Evolutionary conservation across 805 yeast genomes (phyloP).

Genomic region (Dipodascus albidus): DNA sequence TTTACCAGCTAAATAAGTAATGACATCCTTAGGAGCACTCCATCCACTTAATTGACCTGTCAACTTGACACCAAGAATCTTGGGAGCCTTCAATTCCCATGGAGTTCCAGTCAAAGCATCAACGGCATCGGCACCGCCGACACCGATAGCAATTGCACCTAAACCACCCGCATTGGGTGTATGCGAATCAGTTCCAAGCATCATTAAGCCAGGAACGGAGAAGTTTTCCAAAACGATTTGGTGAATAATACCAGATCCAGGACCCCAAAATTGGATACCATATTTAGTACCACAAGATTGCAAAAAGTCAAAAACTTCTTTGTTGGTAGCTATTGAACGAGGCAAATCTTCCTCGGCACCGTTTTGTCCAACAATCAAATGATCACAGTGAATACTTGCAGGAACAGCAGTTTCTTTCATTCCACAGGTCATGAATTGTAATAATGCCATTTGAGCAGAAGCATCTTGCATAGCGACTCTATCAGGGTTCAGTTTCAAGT

Average conservation of each 20-base stretch:
- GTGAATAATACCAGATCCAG: slow-evolving; percentile 98
- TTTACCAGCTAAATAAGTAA: slow-evolving; percentile 82
- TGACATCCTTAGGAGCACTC: slow-evolving; percentile 96
- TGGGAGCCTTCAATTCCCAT: slow-evolving; percentile 98
- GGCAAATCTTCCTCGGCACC: slow-evolving; percentile 81
- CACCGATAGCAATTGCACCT: slow-evolving; percentile 98
- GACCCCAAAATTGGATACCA: slow-evolving; percentile 98
- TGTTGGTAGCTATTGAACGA: slow-evolving; percentile 72
- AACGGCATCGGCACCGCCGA: slow-evolving; percentile 99
- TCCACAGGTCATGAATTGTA: slow-evolving; percentile 97
- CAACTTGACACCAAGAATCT: slow-evolving; percentile 83
- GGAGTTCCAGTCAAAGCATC: slow-evolving; percentile 96
- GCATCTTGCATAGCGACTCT: slow-evolving; percentile 99
- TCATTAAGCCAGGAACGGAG: slow-evolving; percentile 92
- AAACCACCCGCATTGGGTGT: slow-evolving; percentile 99
- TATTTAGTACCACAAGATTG: slow-evolving; percentile 88
- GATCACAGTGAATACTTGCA: slow-evolving; percentile 95
- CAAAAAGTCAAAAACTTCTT: slow-evolving; percentile 91
- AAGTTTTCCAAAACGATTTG: slow-evolving; percentile 96
- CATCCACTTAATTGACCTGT: slow-evolving; percentile 86
- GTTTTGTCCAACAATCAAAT: slow-evolving; percentile 90
- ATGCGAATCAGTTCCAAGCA: slow-evolving; percentile 97
- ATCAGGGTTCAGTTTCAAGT: slow-evolving; percentile 89
- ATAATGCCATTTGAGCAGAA: slow-evolving; percentile 98
- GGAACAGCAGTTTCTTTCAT: slow-evolving; percentile 83